A percentile compares a stretch with the other conserved stretches of the same genome.
These are phyloP conservation scores for Trichoderma erinaceum DNA, from an alignment of 495 filamentous ascomycete species.

Conservation along the genomic window DNA sequence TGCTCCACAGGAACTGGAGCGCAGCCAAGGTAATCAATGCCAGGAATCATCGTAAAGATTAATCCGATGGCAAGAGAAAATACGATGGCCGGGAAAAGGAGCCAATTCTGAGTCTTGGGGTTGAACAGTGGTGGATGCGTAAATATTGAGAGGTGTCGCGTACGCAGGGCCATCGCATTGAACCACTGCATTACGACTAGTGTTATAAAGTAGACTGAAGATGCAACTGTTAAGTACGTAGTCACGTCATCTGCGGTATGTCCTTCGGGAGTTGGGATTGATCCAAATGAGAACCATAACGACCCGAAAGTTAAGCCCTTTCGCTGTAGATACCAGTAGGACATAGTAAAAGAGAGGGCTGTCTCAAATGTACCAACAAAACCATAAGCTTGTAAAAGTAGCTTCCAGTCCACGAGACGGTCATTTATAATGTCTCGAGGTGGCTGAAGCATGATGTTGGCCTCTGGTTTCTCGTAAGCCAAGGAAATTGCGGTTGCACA, in stretches of 20 bases:
- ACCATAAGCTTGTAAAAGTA: conserved; percentile 58
- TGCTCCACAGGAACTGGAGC: conserved; percentile 54
- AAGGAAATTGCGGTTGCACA: conserved; percentile 58
- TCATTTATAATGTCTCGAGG: conserved; percentile 56
- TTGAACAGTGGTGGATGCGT: conserved; percentile 58
- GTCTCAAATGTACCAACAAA: conserved; percentile 58
- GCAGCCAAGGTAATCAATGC: conserved; percentile 50
- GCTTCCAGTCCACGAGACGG: conserved; percentile 56
- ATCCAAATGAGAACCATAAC: conserved; percentile 57
- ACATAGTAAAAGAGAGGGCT: conserved; percentile 55
- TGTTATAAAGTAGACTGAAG: conserved; percentile 65
- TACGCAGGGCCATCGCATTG: conserved; percentile 59
- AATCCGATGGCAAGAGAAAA: conserved; percentile 58
- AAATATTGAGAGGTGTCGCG: conserved; percentile 57
- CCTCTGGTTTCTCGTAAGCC: conserved; percentile 66
- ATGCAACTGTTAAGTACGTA: conserved; percentile 51
- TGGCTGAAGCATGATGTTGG: conserved; percentile 54
- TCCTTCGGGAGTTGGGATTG: conserved; percentile 37
- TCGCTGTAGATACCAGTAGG: conserved; percentile 57
- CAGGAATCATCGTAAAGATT: conserved; percentile 57
- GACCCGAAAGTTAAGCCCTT: conserved; percentile 51
- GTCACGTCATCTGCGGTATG: conserved; percentile 26
- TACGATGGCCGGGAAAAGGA: conserved; percentile 57
- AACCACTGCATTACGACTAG: conserved; percentile 70
- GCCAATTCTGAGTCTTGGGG: conserved; percentile 50